Evolutionary conservation across 495 filamentous ascomycete species (phyloP), one percentile per base, ranked within the genome.

Genomic region (Hypoxylon lienhwacheense): DNA sequence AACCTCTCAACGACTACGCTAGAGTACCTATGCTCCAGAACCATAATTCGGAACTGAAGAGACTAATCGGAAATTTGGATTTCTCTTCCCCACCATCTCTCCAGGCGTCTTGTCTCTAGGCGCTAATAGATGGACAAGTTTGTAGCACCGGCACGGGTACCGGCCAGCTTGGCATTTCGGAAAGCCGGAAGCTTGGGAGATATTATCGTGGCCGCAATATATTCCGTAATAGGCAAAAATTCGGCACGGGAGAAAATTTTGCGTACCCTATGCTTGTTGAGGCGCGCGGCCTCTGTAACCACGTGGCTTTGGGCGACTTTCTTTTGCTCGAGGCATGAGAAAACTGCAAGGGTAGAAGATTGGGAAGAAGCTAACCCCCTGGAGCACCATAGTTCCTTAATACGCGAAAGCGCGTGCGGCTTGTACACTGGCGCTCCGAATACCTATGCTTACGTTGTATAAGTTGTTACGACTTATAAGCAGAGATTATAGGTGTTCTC

Each of bases 1-100:
- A 88, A 61, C 22, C 83, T 82, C 17, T 82, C 81, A 33, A 76
- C 79, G 17, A 88, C 61, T 41, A 83, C 72, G 31, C 82, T 85
- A 64, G 85, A 86, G 19, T 78, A 71, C n/a, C n/a, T n/a, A n/a
- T 10, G 83, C 85, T 42, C 81, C 71, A 7, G 77, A 79, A 11
- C 85, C 85, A 85, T 32, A 87, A 71, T 4, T 85, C 85, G 59
- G 88, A 85, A 25, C 81, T 85, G 67, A 89, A 87, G 31, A 88
- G 69, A 63, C 86, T 76, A 3, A 86, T 81, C 16, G 85, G 83
- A 68, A 84, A 85, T 64, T 66, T 72, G 11, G 69, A 65, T 37
- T 31, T 59, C 19, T 59, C 60, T 37, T 44, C 56, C 7, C 44
- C 53, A 22, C 22, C 47, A 14, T 51, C 11, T 48, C 52, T 60